Percentiles rank a stretch among this genome's conserved stretches.
These are phyloP conservation scores for Botrytis paeoniae DNA, from an alignment of 2,329 filamentous ascomycete species.

Conservation along the genomic window DNA sequence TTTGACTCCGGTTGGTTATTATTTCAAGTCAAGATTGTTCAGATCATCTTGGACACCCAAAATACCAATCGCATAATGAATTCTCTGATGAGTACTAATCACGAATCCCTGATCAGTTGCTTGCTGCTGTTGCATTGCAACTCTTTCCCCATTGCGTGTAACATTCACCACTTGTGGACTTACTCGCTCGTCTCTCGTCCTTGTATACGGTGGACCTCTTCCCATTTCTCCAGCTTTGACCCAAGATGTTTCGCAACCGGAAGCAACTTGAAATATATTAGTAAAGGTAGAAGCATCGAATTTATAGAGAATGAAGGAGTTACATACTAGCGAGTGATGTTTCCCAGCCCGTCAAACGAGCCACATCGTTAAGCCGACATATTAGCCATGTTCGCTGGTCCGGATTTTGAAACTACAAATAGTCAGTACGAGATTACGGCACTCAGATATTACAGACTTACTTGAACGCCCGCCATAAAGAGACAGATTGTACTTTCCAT, in stretches of 20 bases:
- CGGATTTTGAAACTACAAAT: slow-evolving; percentile 63
- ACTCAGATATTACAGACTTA: slow-evolving; percentile 37
- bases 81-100: slow-evolving; percentile 59
- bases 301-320: not conserved
- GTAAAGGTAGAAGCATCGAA: not conserved
- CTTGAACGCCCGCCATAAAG: slow-evolving; percentile 81
- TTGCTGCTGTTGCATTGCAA: slow-evolving; percentile 43
- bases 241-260: slow-evolving; percentile 84
- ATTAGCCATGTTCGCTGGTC: slow-evolving; percentile 77
- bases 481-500: slow-evolving; percentile 79
- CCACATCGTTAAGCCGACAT: slow-evolving; percentile 68
- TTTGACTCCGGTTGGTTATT: not conserved
- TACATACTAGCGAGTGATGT: slow-evolving; percentile 63
- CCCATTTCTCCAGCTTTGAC: slow-evolving; percentile 69
- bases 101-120: slow-evolving; percentile 54
- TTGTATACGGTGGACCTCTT: slow-evolving; percentile 70
- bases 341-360: slow-evolving; percentile 82
- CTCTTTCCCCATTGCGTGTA: slow-evolving; percentile 48
- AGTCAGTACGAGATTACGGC: not conserved
- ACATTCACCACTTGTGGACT: slow-evolving; percentile 47
- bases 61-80: slow-evolving; percentile 75
- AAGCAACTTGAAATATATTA: slow-evolving; percentile 51
- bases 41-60: slow-evolving; percentile 77
- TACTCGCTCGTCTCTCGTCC: slow-evolving; percentile 42
- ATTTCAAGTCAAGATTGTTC: slow-evolving; percentile 54